Evolutionary conservation across 495 filamentous ascomycete genomes (phyloP).

Genomic region (Neurospora tetrasperma): DNA sequence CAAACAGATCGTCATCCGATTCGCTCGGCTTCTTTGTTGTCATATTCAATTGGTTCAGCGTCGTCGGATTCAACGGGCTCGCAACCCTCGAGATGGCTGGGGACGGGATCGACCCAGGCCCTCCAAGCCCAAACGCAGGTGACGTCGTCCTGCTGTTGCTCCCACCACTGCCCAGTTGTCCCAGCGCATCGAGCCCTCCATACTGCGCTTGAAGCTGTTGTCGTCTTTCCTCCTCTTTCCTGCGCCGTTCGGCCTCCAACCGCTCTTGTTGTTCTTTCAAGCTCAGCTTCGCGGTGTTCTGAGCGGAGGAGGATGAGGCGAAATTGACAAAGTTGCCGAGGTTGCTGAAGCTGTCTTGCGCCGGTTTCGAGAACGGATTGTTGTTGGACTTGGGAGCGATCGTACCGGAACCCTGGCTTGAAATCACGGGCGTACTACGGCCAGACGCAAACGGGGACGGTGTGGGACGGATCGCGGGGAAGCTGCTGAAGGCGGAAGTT

Average conservation of each 20-base stretch:
- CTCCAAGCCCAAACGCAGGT: conserved; percentile 3
- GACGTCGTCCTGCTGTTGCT: not conserved
- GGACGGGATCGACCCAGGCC: conserved; percentile 19
- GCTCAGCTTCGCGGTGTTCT: conserved; percentile 58
- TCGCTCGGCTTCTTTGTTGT: conserved; percentile 16
- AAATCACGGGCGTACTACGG: conserved; percentile 52
- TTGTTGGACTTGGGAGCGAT: conserved; percentile 33
- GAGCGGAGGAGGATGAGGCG: conserved; percentile 41
- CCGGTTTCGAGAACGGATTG: conserved; percentile 46
- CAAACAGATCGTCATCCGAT: conserved; percentile 50
- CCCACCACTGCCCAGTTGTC: not conserved
- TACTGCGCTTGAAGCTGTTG: conserved; percentile 63
- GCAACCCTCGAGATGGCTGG: conserved; percentile 2
- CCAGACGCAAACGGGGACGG: conserved; percentile 52
- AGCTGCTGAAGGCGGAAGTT: conserved; percentile 39
- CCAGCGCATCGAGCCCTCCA: conserved; percentile 33
- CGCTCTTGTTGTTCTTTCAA: conserved; percentile 78
- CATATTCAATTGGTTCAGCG: not conserved
- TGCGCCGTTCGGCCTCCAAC: conserved; percentile 65
- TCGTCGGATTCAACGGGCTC: conserved; percentile 13
- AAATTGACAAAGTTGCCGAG: conserved; percentile 78
- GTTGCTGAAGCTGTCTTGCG: conserved; percentile 80
- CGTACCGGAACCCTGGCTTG: conserved; percentile 42
- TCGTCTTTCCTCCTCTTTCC: conserved; percentile 61
- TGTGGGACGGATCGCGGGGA: conserved; percentile 50